phyloP scores from a whole-genome alignment of 208 protist genomes.

The Acanthamoeba sp. region DNA sequence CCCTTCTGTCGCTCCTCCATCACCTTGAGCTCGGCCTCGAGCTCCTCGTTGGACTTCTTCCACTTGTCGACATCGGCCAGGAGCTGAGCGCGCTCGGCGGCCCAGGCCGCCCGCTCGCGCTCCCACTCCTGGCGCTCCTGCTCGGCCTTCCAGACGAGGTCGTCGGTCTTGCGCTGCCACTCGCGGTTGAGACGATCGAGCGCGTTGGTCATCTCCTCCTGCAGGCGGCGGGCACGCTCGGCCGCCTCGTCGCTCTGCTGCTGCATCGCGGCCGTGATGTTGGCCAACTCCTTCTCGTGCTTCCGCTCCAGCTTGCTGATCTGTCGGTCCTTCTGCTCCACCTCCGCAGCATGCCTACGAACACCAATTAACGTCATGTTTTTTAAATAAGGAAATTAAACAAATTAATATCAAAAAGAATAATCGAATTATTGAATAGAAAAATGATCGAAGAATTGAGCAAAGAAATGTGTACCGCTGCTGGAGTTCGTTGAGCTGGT shows the following conservation, averaged over 20 bases:
- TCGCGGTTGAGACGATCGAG: neutral
- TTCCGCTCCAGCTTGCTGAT: slow-evolving; percentile 11
- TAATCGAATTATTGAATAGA: too few relatives aligned
- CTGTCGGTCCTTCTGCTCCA: slow-evolving; percentile 38
- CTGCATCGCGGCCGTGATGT: neutral
- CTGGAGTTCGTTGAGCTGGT: slow-evolving; percentile 53
- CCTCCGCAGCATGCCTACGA: slow-evolving; percentile 9
- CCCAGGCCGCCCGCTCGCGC: neutral
- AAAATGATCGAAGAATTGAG: too few relatives aligned
- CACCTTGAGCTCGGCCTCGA: slow-evolving; percentile 60
- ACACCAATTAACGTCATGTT: too few relatives aligned
- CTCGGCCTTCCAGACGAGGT: slow-evolving; percentile 21
- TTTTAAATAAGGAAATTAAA: too few relatives aligned
- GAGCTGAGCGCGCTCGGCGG: slow-evolving; percentile 17
- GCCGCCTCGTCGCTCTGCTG: slow-evolving; percentile 24
- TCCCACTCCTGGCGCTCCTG: slow-evolving; percentile 55
- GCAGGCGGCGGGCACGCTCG: neutral
- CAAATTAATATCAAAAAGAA: too few relatives aligned
- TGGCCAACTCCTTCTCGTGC: slow-evolving; percentile 43
- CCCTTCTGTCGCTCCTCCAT: slow-evolving; percentile 51
- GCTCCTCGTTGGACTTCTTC: slow-evolving; percentile 15
- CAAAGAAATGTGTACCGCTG: neutral
- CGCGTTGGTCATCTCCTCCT: slow-evolving; percentile 1
- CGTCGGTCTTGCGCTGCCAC: slow-evolving; percentile 35
- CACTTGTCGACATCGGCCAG: neutral